Percentiles rank a stretch among this genome's conserved stretches.
These are phyloP conservation scores for Diaporthe eres DNA, from an alignment of 2,329 filamentous ascomycete species.

Conservation along the genomic window DNA sequence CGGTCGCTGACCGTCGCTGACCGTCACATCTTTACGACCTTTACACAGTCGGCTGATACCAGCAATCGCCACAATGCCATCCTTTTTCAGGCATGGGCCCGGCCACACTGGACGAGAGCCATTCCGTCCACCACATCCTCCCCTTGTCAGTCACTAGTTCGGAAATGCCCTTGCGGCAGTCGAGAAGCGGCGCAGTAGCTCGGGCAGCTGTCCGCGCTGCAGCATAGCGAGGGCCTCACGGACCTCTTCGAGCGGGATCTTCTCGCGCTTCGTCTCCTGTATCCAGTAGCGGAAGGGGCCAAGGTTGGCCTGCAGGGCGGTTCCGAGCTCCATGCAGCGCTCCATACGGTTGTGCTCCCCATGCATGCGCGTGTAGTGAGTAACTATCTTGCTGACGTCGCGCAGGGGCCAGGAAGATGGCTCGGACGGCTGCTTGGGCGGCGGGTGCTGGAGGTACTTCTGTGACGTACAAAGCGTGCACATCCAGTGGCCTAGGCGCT, in stretches of 20 bases:
- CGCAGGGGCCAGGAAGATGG: slow-evolving; percentile 63
- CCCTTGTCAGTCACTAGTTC: background rate
- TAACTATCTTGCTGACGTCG: slow-evolving; percentile 62
- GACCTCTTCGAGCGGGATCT: slow-evolving; percentile 52
- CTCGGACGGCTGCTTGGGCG: slow-evolving; percentile 57
- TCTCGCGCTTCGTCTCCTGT: slow-evolving; percentile 56
- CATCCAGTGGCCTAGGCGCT: slow-evolving; percentile 62
- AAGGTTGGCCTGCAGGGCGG: slow-evolving; percentile 58
- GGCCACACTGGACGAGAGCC: background rate
- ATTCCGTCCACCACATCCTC: background rate
- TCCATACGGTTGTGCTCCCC: slow-evolving; percentile 58
- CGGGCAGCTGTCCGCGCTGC: slow-evolving; percentile 54
- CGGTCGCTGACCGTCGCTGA: no score
- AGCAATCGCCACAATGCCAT: background rate
- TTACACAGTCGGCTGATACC: no score
- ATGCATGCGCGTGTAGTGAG: slow-evolving; percentile 63
- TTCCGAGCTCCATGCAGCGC: slow-evolving; percentile 59
- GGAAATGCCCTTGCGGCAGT: slow-evolving; percentile 54
- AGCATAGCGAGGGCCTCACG: slow-evolving; percentile 55
- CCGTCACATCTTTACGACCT: background rate
- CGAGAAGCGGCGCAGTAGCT: slow-evolving; percentile 52
- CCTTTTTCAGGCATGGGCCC: background rate
- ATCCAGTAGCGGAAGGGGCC: slow-evolving; percentile 65
- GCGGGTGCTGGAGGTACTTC: slow-evolving; percentile 58
- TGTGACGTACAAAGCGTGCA: slow-evolving; percentile 59